Base-by-base conservation (phyloP, 495 filamentous ascomycete genomes). In the Usnea hakonensis region DNA sequence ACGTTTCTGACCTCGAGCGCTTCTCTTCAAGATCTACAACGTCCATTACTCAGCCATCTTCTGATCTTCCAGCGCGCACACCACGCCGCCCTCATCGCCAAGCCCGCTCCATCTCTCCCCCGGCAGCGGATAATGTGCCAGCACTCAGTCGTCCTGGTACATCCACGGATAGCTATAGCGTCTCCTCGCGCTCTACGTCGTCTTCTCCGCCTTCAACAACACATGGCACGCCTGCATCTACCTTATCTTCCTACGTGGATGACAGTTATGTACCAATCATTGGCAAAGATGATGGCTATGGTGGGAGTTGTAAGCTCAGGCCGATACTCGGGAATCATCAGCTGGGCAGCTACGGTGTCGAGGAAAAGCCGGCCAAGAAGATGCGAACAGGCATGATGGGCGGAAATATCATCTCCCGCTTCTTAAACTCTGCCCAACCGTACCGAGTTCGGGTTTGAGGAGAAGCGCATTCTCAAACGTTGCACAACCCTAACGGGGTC, bases 91-190 rank as follows among this genome's bases (percentile, higher is more conserved):
- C 38, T 7, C 71, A 72, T 4, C 76, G 76, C 14, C 71, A 74
- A 16, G 75, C 76, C 1, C 73, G 74, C 2, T 81, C 80, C n/a
- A 75, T 75, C 56, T 83, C 80, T 30, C 79, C 80, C 11, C 80
- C 80, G 2, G 79, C 77, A 19, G 70, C 77, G 40, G 73, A 77
- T 30, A 77, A 79, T 59, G 72, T 83, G 0, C 80, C 80, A 14
- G 69, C 58, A 8, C 72, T 83, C 2, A 58, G 55, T 30, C 66
- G 64, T n/a, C 78, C 79, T 0, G 78, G 75, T 19, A 73, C 77
- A 0, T 73, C 78, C 52, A 78, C 75, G 2, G 69, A 74, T 60
- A 79, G 70, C 46, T 78, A 79, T 33, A 66, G 78, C 23, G 70
- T 75, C 21, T 71, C 72, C 23, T 73, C 70, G 63, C 80, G 78